Evolutionary conservation across 495 filamentous ascomycete genomes (phyloP).

Genomic region (Penicillium manginii): DNA sequence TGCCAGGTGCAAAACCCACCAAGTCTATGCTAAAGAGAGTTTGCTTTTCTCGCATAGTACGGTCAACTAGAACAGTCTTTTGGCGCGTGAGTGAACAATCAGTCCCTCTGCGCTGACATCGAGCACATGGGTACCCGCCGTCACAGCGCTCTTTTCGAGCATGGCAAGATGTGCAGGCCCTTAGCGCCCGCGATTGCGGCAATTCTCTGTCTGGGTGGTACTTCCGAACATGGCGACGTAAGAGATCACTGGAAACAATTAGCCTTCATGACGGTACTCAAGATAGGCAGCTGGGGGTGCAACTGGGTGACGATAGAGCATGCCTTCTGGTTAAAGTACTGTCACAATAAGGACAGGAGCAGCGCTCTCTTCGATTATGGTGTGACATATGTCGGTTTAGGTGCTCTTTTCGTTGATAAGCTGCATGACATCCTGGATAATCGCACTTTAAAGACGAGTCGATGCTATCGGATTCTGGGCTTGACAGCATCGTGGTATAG

Average conservation of each 20-base stretch:
- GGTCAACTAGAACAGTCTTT: too few species aligned
- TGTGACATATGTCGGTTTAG: constrained; percentile 23
- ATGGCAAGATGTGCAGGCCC: constrained; percentile 22
- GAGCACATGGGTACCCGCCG: constrained; percentile 21
- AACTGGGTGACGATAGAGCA: constrained; percentile 5
- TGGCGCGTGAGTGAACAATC: constrained; percentile 17
- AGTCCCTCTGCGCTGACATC: constrained; percentile 14
- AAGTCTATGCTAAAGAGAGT: not conserved
- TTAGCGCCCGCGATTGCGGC: constrained; percentile 9
- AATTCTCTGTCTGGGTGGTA: constrained; percentile 14
- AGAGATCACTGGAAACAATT: constrained; percentile 15
- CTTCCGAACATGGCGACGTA: constrained; percentile 25
- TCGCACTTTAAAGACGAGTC: too few species aligned
- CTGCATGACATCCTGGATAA: too few species aligned
- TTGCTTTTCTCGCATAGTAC: not conserved
- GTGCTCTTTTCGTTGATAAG: constrained; percentile 34
- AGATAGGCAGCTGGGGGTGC: too few species aligned
- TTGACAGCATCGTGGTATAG: too few species aligned
- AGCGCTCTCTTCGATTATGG: constrained; percentile 6
- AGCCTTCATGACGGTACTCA: not conserved
- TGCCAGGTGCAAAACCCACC: not conserved
- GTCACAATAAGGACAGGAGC: constrained; percentile 23
- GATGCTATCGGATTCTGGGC: too few species aligned
- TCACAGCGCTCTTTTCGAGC: constrained; percentile 22
- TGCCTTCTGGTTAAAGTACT: constrained; percentile 22